Percentiles rank a stretch among this genome's conserved stretches.
phyloP scores from a whole-genome alignment of 495 filamentous ascomycete species.

The Trichoderma reesei region DNA sequence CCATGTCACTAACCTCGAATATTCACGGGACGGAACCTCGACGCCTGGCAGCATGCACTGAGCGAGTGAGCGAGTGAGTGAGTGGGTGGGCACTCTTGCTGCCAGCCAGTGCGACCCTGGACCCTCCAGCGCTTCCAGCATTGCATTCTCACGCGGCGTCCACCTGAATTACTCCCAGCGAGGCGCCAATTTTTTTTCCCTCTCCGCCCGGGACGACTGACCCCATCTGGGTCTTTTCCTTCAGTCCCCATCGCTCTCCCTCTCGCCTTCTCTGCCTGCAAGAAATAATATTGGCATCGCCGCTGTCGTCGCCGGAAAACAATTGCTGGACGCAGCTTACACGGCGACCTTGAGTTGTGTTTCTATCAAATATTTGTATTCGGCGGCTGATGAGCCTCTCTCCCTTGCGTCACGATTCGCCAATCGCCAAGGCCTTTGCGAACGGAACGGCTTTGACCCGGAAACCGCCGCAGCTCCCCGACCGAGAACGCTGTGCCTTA shows the following conservation, averaged over 20 bases:
- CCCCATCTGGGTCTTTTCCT: not conserved
- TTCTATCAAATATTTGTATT: too few species aligned
- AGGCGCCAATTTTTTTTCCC: not conserved
- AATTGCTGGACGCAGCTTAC: not conserved
- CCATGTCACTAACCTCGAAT: too few species aligned
- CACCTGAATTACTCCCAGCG: too few species aligned
- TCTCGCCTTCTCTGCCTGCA: not conserved
- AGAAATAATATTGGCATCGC: not conserved
- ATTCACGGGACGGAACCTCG: not conserved
- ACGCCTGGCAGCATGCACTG: too few species aligned
- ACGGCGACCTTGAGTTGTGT: not conserved
- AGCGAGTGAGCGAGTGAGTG: too few species aligned
- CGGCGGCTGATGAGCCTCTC: not conserved
- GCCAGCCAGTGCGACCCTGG: too few species aligned
- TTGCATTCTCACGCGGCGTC: too few species aligned
- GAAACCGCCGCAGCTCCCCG: not conserved
- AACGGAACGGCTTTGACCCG: not conserved
- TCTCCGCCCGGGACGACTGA: not conserved
- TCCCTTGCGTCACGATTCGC: conserved; percentile 2
- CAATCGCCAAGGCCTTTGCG: not conserved
- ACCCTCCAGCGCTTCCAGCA: too few species aligned
- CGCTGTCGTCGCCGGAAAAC: not conserved
- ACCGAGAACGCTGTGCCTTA: not conserved
- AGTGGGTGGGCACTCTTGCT: too few species aligned
- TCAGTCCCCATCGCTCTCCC: not conserved